Percentiles rank a stretch among this genome's conserved stretches.
phyloP scores from a whole-genome alignment of 192 early-diverging fungal species.

The Coemansia reversa region DNA sequence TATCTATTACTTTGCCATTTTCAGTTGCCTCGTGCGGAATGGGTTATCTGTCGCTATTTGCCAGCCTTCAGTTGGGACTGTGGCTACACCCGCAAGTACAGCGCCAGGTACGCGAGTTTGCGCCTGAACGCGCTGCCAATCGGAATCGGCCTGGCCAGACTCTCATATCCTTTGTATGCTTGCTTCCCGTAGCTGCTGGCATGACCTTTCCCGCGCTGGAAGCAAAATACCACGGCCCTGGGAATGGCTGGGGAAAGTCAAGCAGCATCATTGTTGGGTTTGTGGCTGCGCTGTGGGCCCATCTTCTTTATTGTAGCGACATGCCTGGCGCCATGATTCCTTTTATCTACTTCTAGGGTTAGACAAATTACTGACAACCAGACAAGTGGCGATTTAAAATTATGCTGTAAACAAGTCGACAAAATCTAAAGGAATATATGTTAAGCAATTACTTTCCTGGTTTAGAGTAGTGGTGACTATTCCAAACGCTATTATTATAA shows the following conservation, averaged over 20 bases:
- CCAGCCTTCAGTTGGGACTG: conserved; percentile 39
- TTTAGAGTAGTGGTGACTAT: too few species aligned
- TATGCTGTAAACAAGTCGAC: not conserved
- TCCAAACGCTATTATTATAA: too few species aligned
- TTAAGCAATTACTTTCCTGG: too few species aligned
- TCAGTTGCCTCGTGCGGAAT: conserved; percentile 28
- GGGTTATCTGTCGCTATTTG: conserved; percentile 45
- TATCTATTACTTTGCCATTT: not conserved
- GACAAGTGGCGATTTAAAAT: not conserved
- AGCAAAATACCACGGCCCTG: conserved; percentile 36
- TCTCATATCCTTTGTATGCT: conserved; percentile 29
- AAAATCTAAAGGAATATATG: too few species aligned
- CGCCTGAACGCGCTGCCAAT: conserved; percentile 1
- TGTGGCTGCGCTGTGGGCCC: conserved; percentile 38
- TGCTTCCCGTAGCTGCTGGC: conserved; percentile 36
- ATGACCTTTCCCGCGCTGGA: conserved; percentile 39
- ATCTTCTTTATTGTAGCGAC: conserved; percentile 38
- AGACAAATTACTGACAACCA: not conserved
- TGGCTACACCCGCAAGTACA: conserved; percentile 36
- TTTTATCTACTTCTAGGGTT: conserved; percentile 4
- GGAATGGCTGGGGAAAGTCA: conserved; percentile 39
- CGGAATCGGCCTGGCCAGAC: conserved; percentile 35
- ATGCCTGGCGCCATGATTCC: conserved; percentile 16
- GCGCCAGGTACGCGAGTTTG: conserved; percentile 17
- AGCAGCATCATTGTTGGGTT: conserved; percentile 27